These are phyloP conservation scores for Aspergillus asperescens DNA, from an alignment of 495 filamentous ascomycete species.

Conservation along the genomic window DNA sequence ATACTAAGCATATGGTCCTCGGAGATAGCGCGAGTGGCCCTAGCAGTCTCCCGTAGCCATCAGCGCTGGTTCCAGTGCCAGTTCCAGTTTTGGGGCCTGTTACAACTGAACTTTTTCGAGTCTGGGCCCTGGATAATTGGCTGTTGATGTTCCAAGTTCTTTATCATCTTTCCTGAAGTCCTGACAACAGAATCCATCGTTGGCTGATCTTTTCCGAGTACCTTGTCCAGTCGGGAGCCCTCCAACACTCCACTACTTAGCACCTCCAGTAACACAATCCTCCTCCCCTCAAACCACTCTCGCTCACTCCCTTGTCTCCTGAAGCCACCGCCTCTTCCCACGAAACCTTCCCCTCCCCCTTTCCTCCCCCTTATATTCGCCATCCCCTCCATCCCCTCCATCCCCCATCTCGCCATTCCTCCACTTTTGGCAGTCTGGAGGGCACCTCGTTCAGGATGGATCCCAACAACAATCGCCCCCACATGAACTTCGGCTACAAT, in stretches of 20 bases:
- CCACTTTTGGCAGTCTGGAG: constrained; percentile 11
- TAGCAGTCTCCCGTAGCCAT: neutral
- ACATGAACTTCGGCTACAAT: constrained; percentile 64
- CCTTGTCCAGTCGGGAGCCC: constrained; percentile 1
- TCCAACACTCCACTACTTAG: constrained; percentile 3
- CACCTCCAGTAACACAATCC: neutral
- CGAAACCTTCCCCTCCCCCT: constrained; percentile 20
- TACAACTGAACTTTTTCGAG: neutral
- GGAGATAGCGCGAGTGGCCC: neutral
- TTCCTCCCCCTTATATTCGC: constrained; percentile 13
- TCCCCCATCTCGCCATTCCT: constrained; percentile 13
- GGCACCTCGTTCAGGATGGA: constrained; percentile 39
- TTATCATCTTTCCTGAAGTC: neutral
- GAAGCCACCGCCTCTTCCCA: constrained; percentile 35
- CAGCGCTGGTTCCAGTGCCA: neutral
- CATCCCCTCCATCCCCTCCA: constrained; percentile 7
- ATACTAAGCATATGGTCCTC: too few relatives aligned
- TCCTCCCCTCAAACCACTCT: constrained; percentile 10
- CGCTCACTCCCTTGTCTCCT: constrained; percentile 20
- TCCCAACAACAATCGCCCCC: constrained; percentile 55
- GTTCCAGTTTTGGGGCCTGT: too few relatives aligned
- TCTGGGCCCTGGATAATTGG: neutral
- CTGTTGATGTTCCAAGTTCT: neutral
- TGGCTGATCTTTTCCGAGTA: neutral
- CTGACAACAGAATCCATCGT: neutral